Percentiles rank a stretch among this genome's conserved stretches.
These are phyloP conservation scores for Saprolegnia parasitica DNA, from an alignment of 352 stramenopile species.

Conservation along the genomic window DNA sequence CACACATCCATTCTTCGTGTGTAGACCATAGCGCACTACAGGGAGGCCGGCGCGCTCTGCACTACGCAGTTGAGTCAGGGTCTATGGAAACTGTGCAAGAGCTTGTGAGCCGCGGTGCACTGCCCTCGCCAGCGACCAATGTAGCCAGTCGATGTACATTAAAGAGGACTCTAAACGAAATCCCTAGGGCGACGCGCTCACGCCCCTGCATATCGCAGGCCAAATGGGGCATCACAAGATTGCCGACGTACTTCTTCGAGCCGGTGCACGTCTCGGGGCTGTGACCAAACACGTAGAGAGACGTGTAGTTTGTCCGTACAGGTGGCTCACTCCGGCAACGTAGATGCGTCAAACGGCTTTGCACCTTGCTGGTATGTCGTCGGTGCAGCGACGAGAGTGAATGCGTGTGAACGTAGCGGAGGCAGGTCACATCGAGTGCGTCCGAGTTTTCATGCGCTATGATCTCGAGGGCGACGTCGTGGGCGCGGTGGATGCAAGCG, in stretches of 20 bases:
- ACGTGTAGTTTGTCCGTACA: neutral
- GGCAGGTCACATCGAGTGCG: slow-evolving; percentile 14
- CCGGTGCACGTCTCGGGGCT: neutral
- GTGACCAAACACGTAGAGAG: neutral
- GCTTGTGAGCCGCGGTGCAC: slow-evolving; percentile 5
- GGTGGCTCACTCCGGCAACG: neutral
- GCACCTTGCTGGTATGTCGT: slow-evolving; percentile 17
- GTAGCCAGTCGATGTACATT: neutral
- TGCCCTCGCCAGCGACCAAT: neutral
- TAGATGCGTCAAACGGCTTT: slow-evolving; percentile 27
- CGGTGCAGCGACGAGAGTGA: neutral
- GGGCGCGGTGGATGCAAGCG: slow-evolving; percentile 4
- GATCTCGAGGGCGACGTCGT: slow-evolving; percentile 4
- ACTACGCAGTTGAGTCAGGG: slow-evolving; percentile 22
- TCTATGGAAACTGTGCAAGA: slow-evolving; percentile 20
- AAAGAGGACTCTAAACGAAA: neutral
- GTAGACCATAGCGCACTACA: neutral
- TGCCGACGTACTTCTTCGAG: slow-evolving; percentile 5
- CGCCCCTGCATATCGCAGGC: slow-evolving; percentile 17
- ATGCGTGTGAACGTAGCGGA: slow-evolving; percentile 1
- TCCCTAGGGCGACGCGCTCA: slow-evolving; percentile 6
- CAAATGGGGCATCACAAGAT: neutral
- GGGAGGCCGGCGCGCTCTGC: slow-evolving; percentile 5
- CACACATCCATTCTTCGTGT: no score
- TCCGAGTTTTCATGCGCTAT: slow-evolving; percentile 18